Percentiles rank a stretch among this genome's conserved stretches.
These are phyloP conservation scores for Boletus tylopilopsis DNA, from an alignment of 768 basidiomycete genomes.

Conservation along the genomic window DNA sequence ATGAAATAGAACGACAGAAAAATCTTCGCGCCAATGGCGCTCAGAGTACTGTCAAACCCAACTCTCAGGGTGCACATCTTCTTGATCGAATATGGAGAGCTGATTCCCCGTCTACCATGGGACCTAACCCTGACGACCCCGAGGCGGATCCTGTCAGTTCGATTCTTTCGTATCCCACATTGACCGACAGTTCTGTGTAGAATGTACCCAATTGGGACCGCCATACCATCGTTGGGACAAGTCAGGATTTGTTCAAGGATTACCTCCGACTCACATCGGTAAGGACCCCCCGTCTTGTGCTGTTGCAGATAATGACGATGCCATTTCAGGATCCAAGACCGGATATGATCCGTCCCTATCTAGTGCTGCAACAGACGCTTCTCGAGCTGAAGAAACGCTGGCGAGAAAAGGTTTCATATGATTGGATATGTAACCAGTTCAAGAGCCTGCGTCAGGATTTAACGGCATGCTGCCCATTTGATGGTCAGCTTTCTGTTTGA, in stretches of 20 bases:
- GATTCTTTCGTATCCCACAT: background rate
- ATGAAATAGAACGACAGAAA: conserved; percentile 78
- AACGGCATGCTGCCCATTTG: conserved; percentile 60
- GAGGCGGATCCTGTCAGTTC: conserved; percentile 66
- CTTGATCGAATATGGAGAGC: conserved; percentile 43
- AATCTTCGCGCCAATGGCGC: conserved; percentile 30
- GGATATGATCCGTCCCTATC: conserved; percentile 87
- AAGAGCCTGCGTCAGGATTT: conserved; percentile 97
- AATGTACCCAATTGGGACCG: conserved; percentile 97
- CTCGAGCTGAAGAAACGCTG: conserved; percentile 84
- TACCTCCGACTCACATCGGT: conserved; percentile 93
- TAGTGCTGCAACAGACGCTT: conserved; percentile 80
- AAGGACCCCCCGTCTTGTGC: conserved; percentile 14
- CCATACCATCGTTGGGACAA: conserved; percentile 92
- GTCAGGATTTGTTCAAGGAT: conserved; percentile 87
- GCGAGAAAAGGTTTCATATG: conserved; percentile 70
- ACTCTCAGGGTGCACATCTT: conserved; percentile 51
- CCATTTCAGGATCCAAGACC: conserved; percentile 86
- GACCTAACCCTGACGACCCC: conserved; percentile 55
- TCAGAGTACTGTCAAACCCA: conserved; percentile 39
- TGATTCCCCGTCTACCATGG: conserved; percentile 49
- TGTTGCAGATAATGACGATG: conserved; percentile 3
- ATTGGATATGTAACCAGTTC: conserved; percentile 97
- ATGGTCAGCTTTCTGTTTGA: background rate
- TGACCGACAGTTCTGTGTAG: conserved; percentile 39